These are phyloP conservation scores for Kandelia obovata DNA, from an alignment of 345 rosid genomes.

Conservation along the genomic window DNA sequence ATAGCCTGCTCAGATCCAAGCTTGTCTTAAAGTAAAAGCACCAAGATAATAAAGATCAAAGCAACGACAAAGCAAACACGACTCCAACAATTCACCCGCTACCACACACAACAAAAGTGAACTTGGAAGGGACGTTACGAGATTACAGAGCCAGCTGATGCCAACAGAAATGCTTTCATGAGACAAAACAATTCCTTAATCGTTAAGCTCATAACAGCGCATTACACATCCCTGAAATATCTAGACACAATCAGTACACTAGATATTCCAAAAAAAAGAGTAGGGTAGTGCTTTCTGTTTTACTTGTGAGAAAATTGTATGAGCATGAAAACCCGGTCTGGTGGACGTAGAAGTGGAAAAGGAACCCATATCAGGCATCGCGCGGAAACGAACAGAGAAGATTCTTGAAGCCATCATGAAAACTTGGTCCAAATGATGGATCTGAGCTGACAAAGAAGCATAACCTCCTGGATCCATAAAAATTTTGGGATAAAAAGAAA, in stretches of 20 bases:
- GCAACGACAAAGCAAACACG: conserved; percentile 11
- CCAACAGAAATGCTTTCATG: neutral
- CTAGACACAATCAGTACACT: too few species aligned
- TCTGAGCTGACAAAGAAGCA: conserved; percentile 30
- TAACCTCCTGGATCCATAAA: conserved; percentile 26
- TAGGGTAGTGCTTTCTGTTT: too few species aligned
- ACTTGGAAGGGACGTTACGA: neutral
- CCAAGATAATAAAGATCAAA: conserved; percentile 2
- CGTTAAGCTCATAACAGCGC: neutral
- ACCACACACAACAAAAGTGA: conserved; percentile 12
- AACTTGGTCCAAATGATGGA: conserved; percentile 34
- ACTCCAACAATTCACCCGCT: conserved; percentile 8
- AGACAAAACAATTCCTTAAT: neutral
- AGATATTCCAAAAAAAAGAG: too few species aligned
- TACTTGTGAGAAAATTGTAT: too few species aligned
- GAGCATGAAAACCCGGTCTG: conserved; percentile 12
- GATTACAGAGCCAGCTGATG: neutral
- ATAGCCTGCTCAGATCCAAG: too few species aligned
- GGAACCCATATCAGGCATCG: conserved; percentile 13
- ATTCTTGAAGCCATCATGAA: conserved; percentile 44
- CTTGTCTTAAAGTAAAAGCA: neutral
- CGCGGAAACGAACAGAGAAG: conserved; percentile 42
- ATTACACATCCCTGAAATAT: too few species aligned
- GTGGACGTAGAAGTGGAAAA: conserved; percentile 2
- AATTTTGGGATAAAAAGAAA: conserved; percentile 27